phyloP scores from a whole-genome alignment of 441 rosid species.

The Euphorbia celastroides region DNA sequence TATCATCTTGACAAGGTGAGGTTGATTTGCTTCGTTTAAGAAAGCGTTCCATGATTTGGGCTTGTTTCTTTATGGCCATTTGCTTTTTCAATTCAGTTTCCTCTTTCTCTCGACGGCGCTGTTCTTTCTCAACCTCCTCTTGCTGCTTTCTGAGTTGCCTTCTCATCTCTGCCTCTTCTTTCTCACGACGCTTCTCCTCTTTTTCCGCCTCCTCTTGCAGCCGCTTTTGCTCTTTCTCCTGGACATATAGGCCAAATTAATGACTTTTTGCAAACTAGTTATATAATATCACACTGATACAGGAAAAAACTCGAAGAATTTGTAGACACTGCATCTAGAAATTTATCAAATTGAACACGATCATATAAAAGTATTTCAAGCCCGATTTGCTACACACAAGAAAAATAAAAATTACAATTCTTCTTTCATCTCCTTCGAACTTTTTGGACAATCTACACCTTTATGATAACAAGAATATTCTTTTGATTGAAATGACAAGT shows the following conservation, averaged over 20 bases:
- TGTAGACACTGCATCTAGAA: not conserved
- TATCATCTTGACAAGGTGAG: constrained; percentile 20
- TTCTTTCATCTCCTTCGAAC: not conserved
- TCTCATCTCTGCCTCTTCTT: constrained; percentile 54
- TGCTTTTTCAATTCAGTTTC: constrained; percentile 60
- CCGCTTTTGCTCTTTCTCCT: constrained; percentile 73
- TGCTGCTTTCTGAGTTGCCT: constrained; percentile 62
- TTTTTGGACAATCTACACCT: not conserved
- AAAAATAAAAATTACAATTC: not conserved
- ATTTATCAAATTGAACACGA: not conserved
- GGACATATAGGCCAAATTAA: not conserved
- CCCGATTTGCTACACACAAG: not conserved
- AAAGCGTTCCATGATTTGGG: too few species aligned
- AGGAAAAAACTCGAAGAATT: not conserved
- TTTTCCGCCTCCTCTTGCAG: constrained; percentile 54
- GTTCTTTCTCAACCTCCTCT: constrained; percentile 72
- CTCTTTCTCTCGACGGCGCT: constrained; percentile 65
- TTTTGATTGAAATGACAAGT: not conserved
- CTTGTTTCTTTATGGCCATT: constrained; percentile 25
- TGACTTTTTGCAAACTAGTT: not conserved
- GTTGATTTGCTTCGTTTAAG: too few species aligned
- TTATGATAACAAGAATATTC: not conserved
- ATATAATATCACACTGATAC: not conserved
- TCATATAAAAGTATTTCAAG: not conserved
- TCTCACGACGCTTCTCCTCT: constrained; percentile 56